These are phyloP conservation scores for Citrullus mucosospermus DNA, from an alignment of 306 rosid genomes.

Conservation along the genomic window DNA sequence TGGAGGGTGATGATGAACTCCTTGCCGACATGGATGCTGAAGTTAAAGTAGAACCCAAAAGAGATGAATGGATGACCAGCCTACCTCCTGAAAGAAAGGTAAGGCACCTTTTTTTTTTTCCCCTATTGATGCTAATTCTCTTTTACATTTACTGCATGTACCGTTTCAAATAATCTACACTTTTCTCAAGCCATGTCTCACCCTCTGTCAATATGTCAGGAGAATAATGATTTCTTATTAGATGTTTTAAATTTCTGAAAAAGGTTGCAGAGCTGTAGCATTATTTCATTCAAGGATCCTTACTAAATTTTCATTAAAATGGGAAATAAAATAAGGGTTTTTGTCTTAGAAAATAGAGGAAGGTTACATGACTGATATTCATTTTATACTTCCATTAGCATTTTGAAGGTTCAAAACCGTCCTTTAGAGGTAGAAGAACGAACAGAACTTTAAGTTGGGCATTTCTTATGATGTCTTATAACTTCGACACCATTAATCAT, in stretches of 20 bases:
- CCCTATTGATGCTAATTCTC: not conserved
- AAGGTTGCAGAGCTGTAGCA: not conserved
- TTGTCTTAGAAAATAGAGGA: not conserved
- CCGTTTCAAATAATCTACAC: not conserved
- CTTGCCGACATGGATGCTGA: constrained; percentile 49
- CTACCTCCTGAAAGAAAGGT: constrained; percentile 84
- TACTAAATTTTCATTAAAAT: not conserved
- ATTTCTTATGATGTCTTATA: not conserved
- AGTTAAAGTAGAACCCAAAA: constrained; percentile 48
- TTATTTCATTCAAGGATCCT: not conserved
- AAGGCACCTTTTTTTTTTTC: constrained; percentile 2
- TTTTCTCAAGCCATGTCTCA: constrained; percentile 2
- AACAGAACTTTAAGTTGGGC: not conserved
- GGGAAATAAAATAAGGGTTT: not conserved
- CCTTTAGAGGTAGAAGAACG: not conserved
- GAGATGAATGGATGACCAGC: constrained; percentile 97
- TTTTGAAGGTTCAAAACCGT: not conserved
- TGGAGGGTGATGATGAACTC: constrained; percentile 97
- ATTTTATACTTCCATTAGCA: not conserved
- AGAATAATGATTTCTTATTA: not conserved
- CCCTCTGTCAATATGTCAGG: not conserved
- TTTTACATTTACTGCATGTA: not conserved
- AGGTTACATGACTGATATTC: not conserved
- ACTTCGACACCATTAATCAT: not conserved
- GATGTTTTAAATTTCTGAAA: not conserved